Conservation (phyloP, 2,329 filamentous ascomycete genomes). For the Cladophialophora yegresii region DNA sequence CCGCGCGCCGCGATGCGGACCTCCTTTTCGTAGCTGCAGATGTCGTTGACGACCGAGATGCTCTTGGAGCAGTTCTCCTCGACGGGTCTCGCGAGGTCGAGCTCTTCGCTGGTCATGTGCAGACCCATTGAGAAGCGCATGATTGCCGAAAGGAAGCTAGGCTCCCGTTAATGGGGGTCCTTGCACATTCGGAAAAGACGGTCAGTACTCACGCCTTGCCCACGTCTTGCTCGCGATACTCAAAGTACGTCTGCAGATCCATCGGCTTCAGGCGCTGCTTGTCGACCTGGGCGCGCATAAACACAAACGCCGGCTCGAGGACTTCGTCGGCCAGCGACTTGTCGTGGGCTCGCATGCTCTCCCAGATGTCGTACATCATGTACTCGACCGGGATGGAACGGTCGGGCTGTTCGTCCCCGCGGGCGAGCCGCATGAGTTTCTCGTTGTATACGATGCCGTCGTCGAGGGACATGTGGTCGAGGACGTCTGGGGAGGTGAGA, state of each 20-base stretch:
- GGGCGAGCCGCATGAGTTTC: background rate
- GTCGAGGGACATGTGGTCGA: background rate
- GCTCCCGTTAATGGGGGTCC: no score
- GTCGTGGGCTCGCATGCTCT: background rate
- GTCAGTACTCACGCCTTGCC: background rate
- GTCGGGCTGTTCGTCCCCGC: background rate
- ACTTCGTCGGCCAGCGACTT: background rate
- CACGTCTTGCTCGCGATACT: background rate
- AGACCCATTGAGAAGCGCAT: background rate
- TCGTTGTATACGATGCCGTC: background rate
- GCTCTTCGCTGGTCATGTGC: background rate
- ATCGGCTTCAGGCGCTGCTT: background rate
- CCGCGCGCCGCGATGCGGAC: background rate
- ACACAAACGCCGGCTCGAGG: background rate
- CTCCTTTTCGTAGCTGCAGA: background rate
- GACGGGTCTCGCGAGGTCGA: background rate
- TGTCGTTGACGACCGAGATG: background rate
- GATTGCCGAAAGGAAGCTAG: background rate
- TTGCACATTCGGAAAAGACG: no score
- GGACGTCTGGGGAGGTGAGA: background rate
- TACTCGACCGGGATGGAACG: background rate
- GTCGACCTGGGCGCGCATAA: background rate
- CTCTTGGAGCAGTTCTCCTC: background rate
- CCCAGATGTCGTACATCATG: background rate
- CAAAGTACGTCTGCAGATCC: background rate